These are phyloP conservation scores for Sarcomyxa edulis DNA, from an alignment of 768 basidiomycete genomes.

Conservation along the genomic window DNA sequence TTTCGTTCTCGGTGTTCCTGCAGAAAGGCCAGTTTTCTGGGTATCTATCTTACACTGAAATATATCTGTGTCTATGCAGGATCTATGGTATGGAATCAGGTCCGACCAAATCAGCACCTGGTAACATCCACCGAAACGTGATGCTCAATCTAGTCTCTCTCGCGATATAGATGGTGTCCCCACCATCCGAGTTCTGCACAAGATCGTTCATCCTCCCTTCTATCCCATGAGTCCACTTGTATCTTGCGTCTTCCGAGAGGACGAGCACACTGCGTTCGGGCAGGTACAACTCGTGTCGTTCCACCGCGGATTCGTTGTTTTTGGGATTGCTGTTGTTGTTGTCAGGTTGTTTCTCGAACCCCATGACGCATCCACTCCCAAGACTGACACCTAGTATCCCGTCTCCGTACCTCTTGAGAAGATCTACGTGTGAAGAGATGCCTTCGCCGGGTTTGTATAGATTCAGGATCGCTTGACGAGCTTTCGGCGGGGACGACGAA, in stretches of 20 bases:
- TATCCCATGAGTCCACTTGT: conserved; percentile 88
- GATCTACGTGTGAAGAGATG: conserved; percentile 84
- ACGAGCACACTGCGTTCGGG: conserved; percentile 74
- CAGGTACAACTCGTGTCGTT: conserved; percentile 61
- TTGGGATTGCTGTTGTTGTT: conserved; percentile 6
- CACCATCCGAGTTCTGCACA: conserved; percentile 33
- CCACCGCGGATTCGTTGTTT: no score
- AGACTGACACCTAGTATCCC: conserved; percentile 89
- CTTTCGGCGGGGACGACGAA: conserved; percentile 32
- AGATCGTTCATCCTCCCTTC: conserved; percentile 53
- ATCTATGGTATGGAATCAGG: no score
- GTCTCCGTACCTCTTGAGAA: conserved; percentile 79
- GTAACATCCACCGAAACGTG: conserved; percentile 83
- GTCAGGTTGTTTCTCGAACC: conserved; percentile 33
- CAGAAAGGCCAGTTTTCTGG: no score
- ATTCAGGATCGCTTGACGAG: conserved; percentile 87
- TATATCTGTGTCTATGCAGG: no score
- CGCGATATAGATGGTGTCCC: conserved; percentile 31
- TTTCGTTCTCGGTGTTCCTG: no score
- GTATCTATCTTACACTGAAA: no score
- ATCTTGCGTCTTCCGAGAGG: conserved; percentile 77
- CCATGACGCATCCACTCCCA: conserved; percentile 77
- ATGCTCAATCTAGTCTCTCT: conserved; percentile 67
- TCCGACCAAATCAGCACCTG: conserved; percentile 84
- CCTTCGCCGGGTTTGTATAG: conserved; percentile 87